Percentiles rank a stretch among this genome's conserved stretches.
Evolutionary conservation across 2,329 filamentous ascomycete species (phyloP).

Genomic region (Pseudofabraea citricarpa): DNA sequence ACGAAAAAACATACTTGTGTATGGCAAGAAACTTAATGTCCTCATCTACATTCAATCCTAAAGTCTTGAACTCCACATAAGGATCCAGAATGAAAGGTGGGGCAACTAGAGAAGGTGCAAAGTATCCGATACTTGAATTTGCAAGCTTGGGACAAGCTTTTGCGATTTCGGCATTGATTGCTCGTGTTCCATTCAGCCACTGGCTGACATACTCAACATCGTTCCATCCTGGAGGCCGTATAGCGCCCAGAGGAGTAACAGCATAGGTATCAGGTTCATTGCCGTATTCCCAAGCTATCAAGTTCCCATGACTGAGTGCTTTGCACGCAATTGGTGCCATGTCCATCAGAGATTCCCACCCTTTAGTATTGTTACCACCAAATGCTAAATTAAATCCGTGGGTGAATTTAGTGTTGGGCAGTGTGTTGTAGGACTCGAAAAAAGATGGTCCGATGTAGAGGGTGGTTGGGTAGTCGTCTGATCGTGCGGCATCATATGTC

Average conservation of each 20-base stretch:
- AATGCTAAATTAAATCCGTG: constrained; percentile 58
- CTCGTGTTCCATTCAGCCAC: constrained; percentile 50
- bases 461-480: constrained; percentile 55
- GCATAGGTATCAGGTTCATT: constrained; percentile 60
- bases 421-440: constrained; percentile 59
- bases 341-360: constrained; percentile 45
- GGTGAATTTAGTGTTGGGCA: constrained; percentile 48
- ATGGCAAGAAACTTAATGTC: constrained; percentile 50
- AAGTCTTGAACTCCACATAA: constrained; percentile 24
- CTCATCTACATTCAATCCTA: constrained; percentile 44
- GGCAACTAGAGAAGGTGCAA: constrained; percentile 56
- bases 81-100: constrained; percentile 46
- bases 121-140: constrained; percentile 40
- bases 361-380: constrained; percentile 42
- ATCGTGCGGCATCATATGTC: constrained; percentile 42
- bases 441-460: constrained; percentile 55
- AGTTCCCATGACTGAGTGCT: constrained; percentile 43
- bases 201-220: constrained; percentile 51
- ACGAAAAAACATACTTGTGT: constrained; percentile 46
- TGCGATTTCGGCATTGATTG: constrained; percentile 40
- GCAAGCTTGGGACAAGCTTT: constrained; percentile 43
- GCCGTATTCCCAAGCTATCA: constrained; percentile 57
- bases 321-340: constrained; percentile 54
- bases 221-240: constrained; percentile 47
- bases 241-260: constrained; percentile 43